Conservation (phyloP, 306 rosid genomes). For the Acacia acuminata region DNA sequence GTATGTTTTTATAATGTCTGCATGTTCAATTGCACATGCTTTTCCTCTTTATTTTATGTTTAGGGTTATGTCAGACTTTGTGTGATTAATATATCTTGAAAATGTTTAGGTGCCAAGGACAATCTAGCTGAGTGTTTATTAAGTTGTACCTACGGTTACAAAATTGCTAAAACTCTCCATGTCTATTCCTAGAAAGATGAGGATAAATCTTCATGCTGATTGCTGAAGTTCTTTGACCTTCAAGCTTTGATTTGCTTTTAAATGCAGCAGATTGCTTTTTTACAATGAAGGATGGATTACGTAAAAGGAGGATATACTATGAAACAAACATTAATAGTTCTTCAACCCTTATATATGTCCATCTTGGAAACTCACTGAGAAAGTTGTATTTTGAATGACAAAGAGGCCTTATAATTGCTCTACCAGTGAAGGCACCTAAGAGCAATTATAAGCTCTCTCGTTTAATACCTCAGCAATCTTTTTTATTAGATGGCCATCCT, state of each 20-base stretch:
- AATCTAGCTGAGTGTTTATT: too few species aligned
- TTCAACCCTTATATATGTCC: background rate
- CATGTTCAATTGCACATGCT: constrained; percentile 11
- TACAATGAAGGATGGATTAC: background rate
- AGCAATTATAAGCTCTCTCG: background rate
- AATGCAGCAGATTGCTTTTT: background rate
- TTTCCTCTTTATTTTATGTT: constrained; percentile 9
- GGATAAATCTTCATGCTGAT: too few species aligned
- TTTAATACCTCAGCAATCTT: background rate
- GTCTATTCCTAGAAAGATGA: too few species aligned
- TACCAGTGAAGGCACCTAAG: background rate
- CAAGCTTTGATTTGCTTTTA: background rate
- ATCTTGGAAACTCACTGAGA: background rate
- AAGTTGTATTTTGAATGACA: background rate
- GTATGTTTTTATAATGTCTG: constrained; percentile 59
- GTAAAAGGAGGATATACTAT: background rate
- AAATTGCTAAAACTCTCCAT: too few species aligned
- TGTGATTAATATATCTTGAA: constrained; percentile 1
- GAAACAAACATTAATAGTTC: background rate
- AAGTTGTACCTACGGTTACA: too few species aligned
- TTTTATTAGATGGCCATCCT: background rate
- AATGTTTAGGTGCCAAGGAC: background rate
- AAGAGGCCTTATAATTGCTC: background rate
- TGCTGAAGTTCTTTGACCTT: background rate
- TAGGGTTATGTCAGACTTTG: background rate